These are phyloP conservation scores for Hordeum vulgare DNA, from an alignment of 176 grass and related monocot species.

Conservation along the genomic window DNA sequence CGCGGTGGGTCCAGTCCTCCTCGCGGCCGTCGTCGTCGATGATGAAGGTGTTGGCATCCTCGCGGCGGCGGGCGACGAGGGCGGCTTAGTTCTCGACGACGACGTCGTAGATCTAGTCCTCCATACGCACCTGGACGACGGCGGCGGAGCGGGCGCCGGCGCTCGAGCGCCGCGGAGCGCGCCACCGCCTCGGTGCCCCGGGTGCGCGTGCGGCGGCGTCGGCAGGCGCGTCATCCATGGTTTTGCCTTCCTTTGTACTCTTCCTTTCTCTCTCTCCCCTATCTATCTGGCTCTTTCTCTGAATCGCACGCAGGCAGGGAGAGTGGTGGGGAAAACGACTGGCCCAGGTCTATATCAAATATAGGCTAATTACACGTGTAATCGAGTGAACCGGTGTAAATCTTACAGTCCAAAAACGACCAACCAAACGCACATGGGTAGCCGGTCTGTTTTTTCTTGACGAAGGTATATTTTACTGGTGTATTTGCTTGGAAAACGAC, in stretches of 20 bases:
- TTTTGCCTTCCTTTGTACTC: background rate
- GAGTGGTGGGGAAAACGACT: too few species aligned
- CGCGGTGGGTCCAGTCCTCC: conserved; percentile 83
- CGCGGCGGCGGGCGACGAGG: conserved; percentile 70
- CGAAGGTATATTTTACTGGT: too few species aligned
- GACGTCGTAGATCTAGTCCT: conserved; percentile 87
- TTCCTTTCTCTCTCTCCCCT: background rate
- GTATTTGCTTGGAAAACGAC: too few species aligned
- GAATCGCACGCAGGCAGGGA: background rate
- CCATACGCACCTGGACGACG: conserved; percentile 56
- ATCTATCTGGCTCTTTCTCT: background rate
- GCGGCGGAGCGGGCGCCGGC: conserved; percentile 30
- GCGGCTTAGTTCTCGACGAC: conserved; percentile 77
- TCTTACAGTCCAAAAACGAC: too few species aligned
- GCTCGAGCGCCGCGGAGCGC: conserved; percentile 60
- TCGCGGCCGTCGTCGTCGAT: conserved; percentile 86
- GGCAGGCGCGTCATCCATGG: conserved; percentile 33
- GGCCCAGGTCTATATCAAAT: too few species aligned
- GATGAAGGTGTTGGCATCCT: conserved; percentile 59
- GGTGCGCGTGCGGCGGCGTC: conserved; percentile 47
- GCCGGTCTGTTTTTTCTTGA: too few species aligned
- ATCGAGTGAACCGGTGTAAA: too few species aligned
- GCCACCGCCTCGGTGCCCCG: conserved; percentile 37
- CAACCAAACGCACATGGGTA: too few species aligned
- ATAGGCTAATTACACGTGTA: too few species aligned